These are phyloP conservation scores for Chrysanthemum lavandulifolium DNA, from an alignment of 129 eudicot species.

Conservation along the genomic window DNA sequence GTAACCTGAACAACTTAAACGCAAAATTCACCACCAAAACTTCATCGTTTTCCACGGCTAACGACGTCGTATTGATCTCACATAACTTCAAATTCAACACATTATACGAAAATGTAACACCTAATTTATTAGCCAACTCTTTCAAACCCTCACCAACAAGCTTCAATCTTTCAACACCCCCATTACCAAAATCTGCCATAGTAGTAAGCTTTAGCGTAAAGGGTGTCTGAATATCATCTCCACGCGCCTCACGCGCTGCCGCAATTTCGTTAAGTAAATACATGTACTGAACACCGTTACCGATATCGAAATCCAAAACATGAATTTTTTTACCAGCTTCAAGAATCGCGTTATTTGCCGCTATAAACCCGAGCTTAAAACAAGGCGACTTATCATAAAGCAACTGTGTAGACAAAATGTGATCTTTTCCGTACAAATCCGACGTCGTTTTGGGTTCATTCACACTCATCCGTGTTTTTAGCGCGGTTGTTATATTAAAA, in stretches of 20 bases:
- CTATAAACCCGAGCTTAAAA: conserved; percentile 79
- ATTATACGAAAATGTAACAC: conserved; percentile 37
- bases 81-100: conserved; percentile 26
- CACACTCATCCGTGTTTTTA: conserved; percentile 57
- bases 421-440: conserved; percentile 63
- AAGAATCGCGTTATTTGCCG: conserved; percentile 63
- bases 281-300: conserved; percentile 70
- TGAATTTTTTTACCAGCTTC: conserved; percentile 47
- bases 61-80: conserved; percentile 40
- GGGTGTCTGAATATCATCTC: conserved; percentile 6
- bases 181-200: conserved; percentile 37
- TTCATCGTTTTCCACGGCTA: conserved; percentile 46
- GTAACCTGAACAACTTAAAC: conserved; percentile 55
- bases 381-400: conserved; percentile 72
- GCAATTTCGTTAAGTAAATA: conserved; percentile 70
- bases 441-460: conserved; percentile 6
- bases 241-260: conserved; percentile 32
- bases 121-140: conserved; percentile 34
- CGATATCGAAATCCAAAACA: conserved; percentile 80
- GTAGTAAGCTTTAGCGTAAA: conserved; percentile 48
- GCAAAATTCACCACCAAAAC: conserved; percentile 70
- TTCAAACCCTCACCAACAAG: conserved; percentile 45
- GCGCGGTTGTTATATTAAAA: conserved; percentile 58
- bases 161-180: conserved; percentile 43
- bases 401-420: conserved; percentile 43